Base-by-base conservation (phyloP, 805 yeast species). In the Wickerhamiella azymoides region DNA sequence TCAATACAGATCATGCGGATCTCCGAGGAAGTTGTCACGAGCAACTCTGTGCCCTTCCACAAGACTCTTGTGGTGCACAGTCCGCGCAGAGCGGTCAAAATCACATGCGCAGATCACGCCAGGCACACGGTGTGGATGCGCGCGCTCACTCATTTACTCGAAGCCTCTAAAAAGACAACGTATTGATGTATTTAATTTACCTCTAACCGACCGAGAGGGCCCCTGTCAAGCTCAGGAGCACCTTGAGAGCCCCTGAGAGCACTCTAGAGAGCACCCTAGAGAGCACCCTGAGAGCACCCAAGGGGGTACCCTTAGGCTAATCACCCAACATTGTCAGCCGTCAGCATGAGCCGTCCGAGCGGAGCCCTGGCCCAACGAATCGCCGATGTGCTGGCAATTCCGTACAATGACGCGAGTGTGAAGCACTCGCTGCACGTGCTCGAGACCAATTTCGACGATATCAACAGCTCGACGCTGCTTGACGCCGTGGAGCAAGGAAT, bases 91-190 rank as follows among this genome's bases (percentile, higher is more conserved):
- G 66, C 75, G 3, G 64, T 89, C 53, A 84, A 79, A 62, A 67
- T 89, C 45, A 89, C 97, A 0, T 88, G 96, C 63, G 79, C 92
- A 6, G 83, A 85, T 1, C 73, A 92, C 57, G 80, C 79, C 52
- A 76, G 95, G 38, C 97, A 89, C 61, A 84, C 84, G 57, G 77
- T 85, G 35, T 89, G 98, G 98, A 80, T 71, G 61, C 80, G 84
- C 56, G 83, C 95, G 0, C 67, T 89, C 50, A 72, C 81, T 45
- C 88, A 81, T 58, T 13, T 30, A n/a, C 33, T 30, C 11, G 33
- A 30, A n/a, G 33, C 16, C 4, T 21, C 24, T 21, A 21, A 21
- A 21, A 21, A 21, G 24, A 21, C 24, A 7, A 21, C 24, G 24
- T 21, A 21, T 21, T 21, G 24, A 21, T 21, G 4, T 21, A 21